Conservation (phyloP, 495 filamentous ascomycete genomes). For the Astrocystis sublimbata region DNA sequence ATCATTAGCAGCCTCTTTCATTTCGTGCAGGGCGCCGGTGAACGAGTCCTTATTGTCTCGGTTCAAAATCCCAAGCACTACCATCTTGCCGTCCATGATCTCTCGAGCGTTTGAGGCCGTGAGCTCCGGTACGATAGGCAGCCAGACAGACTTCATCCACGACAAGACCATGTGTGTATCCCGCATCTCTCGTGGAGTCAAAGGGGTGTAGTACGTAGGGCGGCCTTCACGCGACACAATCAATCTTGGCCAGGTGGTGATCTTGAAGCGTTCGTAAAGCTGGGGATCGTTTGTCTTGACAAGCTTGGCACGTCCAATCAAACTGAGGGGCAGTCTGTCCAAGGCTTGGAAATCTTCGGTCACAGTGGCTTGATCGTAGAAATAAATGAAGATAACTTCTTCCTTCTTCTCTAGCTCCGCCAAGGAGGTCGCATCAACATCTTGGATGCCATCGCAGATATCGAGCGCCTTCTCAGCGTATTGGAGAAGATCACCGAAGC, state of each 20-base stretch:
- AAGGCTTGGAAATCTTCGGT: conserved; percentile 87
- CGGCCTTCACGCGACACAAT: conserved; percentile 86
- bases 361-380: conserved; percentile 93
- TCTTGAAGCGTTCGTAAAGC: conserved; percentile 81
- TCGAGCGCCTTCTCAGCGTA: conserved; percentile 87
- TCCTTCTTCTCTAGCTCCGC: conserved; percentile 87
- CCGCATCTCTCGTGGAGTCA: conserved; percentile 86
- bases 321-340: conserved; percentile 77
- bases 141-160: conserved; percentile 97
- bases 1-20: conserved; percentile 92
- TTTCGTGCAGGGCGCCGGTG: conserved; percentile 73
- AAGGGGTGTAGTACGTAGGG: conserved; percentile 80
- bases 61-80: conserved; percentile 87
- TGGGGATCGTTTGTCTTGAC: conserved; percentile 80
- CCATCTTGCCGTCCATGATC: conserved; percentile 90
- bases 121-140: conserved; percentile 95
- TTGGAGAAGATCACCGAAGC: conserved; percentile 82
- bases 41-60: conserved; percentile 80
- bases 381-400: conserved; percentile 94
- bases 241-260: conserved; percentile 90
- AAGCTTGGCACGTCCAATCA: conserved; percentile 88
- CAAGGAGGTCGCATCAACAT: conserved; percentile 75
- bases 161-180: conserved; percentile 75
- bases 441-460: conserved; percentile 69
- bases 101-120: conserved; percentile 87